A percentile compares a stretch with the other conserved stretches of the same genome.
phyloP scores from a whole-genome alignment of 148 eudicot species.

The Dysphania ambrosioides region DNA sequence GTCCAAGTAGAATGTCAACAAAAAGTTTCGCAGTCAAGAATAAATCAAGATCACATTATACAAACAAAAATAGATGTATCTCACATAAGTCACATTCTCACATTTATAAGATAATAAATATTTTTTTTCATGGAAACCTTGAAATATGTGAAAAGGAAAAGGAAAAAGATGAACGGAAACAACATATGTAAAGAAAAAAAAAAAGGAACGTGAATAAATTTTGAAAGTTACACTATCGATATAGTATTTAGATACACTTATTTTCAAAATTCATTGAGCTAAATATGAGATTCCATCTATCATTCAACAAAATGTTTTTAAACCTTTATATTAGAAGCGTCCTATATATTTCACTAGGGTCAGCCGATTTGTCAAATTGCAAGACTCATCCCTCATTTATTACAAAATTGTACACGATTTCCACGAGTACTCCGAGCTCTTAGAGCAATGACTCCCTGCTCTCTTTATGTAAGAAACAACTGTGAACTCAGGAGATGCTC shows the following conservation, averaged over 20 bases:
- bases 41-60: too few species aligned
- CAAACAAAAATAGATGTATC: too few species aligned
- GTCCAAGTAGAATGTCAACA: too few species aligned
- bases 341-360: constrained; percentile 5
- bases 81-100: too few species aligned
- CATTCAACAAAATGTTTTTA: background rate
- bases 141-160: too few species aligned
- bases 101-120: too few species aligned
- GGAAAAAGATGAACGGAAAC: too few species aligned
- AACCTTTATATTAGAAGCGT: background rate
- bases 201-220: too few species aligned
- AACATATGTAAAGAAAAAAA: too few species aligned
- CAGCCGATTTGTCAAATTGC: constrained; percentile 2
- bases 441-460: constrained; percentile 8
- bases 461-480: constrained; percentile 13
- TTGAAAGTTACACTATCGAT: too few species aligned
- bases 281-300: background rate
- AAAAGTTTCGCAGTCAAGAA: too few species aligned
- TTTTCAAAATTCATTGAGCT: background rate
- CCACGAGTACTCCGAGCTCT: constrained; percentile 9
- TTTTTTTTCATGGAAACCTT: too few species aligned
- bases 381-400: constrained; percentile 21
- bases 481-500: constrained; percentile 15
- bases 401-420: constrained; percentile 25
- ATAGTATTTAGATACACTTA: background rate